Evolutionary conservation across 2,329 filamentous ascomycete species (phyloP).

Genomic region (Boeremia exigua): DNA sequence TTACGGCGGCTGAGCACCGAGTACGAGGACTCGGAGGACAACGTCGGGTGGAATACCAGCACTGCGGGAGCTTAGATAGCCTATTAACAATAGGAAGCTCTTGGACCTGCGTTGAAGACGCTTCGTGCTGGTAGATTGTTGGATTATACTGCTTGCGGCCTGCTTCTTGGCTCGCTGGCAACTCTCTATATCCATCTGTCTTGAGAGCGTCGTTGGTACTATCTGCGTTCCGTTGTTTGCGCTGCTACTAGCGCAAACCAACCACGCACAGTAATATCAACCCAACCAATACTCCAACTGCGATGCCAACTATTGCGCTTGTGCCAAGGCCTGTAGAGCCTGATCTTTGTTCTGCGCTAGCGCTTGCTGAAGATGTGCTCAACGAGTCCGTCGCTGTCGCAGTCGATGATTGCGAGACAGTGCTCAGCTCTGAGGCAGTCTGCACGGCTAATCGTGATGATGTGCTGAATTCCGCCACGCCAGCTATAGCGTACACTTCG

Average conservation of each 20-base stretch:
- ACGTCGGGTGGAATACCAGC: constrained; percentile 30
- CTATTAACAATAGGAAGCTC: background rate
- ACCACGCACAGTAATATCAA: constrained; percentile 9
- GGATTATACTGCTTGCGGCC: background rate
- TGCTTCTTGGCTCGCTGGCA: background rate
- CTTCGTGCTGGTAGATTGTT: constrained; percentile 1
- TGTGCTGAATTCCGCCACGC: background rate
- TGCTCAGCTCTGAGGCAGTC: background rate
- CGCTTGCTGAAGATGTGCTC: background rate
- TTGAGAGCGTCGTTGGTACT: background rate
- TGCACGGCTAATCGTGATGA: background rate
- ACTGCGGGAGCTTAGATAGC: constrained; percentile 2
- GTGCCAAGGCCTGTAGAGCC: background rate
- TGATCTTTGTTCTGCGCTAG: background rate
- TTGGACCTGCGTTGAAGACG: background rate
- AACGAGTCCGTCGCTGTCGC: background rate
- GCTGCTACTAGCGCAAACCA: constrained; percentile 6
- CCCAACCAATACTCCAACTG: constrained; percentile 11
- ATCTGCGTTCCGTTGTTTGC: background rate
- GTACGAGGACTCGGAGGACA: constrained; percentile 43
- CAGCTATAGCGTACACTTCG: constrained; percentile 3
- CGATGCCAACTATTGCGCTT: constrained; percentile 13
- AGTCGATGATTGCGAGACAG: background rate
- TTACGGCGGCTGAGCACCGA: constrained; percentile 51
- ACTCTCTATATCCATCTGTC: background rate